Evolutionary conservation across 108 stramenopile genomes (phyloP), one percentile per base, ranked within the genome.

Genomic region (Aureococcus anophagefferens): DNA sequence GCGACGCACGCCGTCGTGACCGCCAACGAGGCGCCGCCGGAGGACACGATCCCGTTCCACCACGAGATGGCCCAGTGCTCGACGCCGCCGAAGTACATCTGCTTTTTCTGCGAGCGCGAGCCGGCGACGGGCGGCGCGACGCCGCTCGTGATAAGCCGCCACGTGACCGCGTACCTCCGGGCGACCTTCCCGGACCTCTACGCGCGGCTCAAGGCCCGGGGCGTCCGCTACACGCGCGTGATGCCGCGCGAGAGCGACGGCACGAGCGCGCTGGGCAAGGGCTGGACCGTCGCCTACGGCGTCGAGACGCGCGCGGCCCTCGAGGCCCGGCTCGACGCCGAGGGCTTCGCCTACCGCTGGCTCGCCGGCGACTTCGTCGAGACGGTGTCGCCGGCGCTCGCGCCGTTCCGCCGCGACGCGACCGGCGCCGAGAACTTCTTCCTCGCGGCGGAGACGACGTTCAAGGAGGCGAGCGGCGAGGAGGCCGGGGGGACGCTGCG

Each of bases 11-110:
- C n/a, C n/a, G n/a, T n/a, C n/a, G n/a, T n/a, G n/a, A 80, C 82
- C 11, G 51, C 82, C 35, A 80, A 83, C 70, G 82, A 80, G 62
- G 62, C 66, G 29, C 79, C 77, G 33, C 72, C 79, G 31, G 36
- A 66, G 33, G 82, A 80, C 45, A 33, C 40, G 4, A 83, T 83
- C 37, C 80, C 82, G 0, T 80, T 77, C 65, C 82, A 83, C 72
- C 82, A 83, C 46, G 82, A 83, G 65, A 70, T 83, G 73, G 76
- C 78, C 18, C 79, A 83, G 66, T 63, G 62, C n/a, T 45, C 69
- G 21, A 31, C 68, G 4, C 68, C 66, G 1, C 82, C 82, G 0
- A 69, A 30, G 25, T 35, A 77, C 5, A 35, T 83, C 31, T 36
- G 71, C 44, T 80, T 83, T 36, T 77, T 67, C 63, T 83, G 82